Conservation (phyloP, 2,329 filamentous ascomycete genomes). For the Setomelanomma holmii region DNA sequence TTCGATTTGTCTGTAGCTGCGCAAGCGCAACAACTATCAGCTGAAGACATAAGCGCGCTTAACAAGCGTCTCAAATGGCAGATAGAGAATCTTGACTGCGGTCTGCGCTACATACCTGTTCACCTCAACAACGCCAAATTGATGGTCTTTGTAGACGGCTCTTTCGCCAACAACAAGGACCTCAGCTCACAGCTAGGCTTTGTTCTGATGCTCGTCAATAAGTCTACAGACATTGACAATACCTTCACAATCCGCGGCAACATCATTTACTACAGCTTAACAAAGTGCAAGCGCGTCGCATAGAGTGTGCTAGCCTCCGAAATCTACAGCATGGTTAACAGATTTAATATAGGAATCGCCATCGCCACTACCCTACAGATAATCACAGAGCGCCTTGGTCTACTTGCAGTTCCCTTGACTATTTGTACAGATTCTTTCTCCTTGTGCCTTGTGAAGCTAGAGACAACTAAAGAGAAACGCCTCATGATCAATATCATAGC, state of each 20-base stretch:
- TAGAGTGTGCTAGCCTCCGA: conserved; percentile 4
- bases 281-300: conserved; percentile 4
- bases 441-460: conserved; percentile 4
- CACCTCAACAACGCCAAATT: no score
- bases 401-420: not conserved
- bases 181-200: conserved; percentile 5
- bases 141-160: no score
- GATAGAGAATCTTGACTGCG: no score
- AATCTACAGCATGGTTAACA: conserved; percentile 3
- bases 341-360: conserved; percentile 3
- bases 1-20: no score
- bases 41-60: no score
- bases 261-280: not conserved
- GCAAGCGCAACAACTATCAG: no score
- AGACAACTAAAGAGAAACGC: conserved; percentile 5
- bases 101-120: no score
- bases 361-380: not conserved
- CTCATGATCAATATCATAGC: conserved; percentile 8
- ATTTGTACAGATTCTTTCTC: conserved; percentile 3
- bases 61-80: no score
- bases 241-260: not conserved
- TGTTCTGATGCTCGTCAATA: not conserved
- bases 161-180: conserved; percentile 8
- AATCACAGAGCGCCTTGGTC: not conserved
- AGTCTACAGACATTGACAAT: not conserved